Conservation (phyloP, 176 grass and related monocot genomes). For the Cenchrus americanus region DNA sequence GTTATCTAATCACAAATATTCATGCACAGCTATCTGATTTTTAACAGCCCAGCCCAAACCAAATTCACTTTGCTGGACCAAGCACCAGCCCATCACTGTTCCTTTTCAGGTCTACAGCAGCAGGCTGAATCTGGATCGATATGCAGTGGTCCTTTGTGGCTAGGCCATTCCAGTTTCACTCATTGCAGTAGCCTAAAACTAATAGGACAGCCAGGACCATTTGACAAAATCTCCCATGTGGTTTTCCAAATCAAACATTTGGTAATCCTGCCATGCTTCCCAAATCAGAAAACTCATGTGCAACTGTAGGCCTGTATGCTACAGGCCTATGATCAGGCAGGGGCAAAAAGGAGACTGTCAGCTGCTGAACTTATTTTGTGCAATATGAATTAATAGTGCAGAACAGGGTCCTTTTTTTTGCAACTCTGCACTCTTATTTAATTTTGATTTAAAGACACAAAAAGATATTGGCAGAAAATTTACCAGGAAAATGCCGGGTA, state of each 20-base stretch:
- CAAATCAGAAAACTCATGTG: not conserved
- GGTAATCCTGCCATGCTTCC: not conserved
- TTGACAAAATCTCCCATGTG: conserved; percentile 27
- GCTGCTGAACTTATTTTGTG: not conserved
- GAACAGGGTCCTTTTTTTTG: not conserved
- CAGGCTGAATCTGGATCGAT: conserved; percentile 26
- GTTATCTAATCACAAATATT: too few relatives aligned
- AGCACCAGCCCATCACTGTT: conserved; percentile 22
- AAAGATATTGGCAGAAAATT: conserved; percentile 22
- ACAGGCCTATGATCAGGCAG: conserved; percentile 2
- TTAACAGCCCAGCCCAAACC: not conserved
- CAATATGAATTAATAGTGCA: not conserved
- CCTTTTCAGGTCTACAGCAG: not conserved
- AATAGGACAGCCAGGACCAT: conserved; percentile 13
- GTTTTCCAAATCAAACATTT: not conserved
- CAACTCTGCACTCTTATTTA: not conserved
- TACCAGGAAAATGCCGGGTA: conserved; percentile 92
- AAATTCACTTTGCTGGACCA: not conserved
- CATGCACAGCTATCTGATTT: not conserved
- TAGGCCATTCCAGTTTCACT: conserved; percentile 11
- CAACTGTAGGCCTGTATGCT: not conserved
- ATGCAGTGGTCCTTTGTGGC: not conserved
- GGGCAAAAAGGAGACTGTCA: not conserved
- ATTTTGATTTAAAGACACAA: not conserved
- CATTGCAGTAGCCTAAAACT: not conserved